Evolutionary conservation across 441 rosid genomes (phyloP).

Genomic region (Metrosideros polymorpha): DNA sequence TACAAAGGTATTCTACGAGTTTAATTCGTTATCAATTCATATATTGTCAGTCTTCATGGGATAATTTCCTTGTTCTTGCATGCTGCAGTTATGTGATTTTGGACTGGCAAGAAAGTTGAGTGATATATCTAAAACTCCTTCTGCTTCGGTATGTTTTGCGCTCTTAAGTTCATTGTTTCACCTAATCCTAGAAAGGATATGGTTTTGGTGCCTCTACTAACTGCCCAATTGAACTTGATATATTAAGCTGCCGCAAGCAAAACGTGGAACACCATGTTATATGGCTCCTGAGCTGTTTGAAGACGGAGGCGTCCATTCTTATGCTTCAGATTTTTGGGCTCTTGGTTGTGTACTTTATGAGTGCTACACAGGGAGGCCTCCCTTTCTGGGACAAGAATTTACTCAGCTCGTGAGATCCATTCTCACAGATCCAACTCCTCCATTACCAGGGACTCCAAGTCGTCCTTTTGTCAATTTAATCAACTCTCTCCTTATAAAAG

Average conservation of each 20-base stretch:
- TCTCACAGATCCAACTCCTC: constrained; percentile 80
- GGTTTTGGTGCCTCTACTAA: not conserved
- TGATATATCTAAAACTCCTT: constrained; percentile 61
- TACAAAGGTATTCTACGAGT: constrained; percentile 47
- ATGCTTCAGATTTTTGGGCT: constrained; percentile 98
- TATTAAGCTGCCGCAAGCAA: constrained; percentile 66
- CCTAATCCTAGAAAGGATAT: not conserved
- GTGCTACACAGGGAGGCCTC: constrained; percentile 89
- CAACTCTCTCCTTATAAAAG: constrained; percentile 83
- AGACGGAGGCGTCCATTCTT: constrained; percentile 95
- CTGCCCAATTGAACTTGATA: constrained; percentile 1
- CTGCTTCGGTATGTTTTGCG: constrained; percentile 48
- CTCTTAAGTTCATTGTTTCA: not conserved
- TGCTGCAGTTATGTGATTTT: constrained; percentile 89
- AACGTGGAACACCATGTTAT: constrained; percentile 95
- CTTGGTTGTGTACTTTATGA: constrained; percentile 96
- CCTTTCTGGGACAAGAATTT: constrained; percentile 78
- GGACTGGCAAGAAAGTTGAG: constrained; percentile 84
- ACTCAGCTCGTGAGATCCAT: constrained; percentile 87
- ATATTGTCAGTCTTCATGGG: not conserved
- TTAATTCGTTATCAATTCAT: not conserved
- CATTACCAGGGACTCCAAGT: constrained; percentile 86
- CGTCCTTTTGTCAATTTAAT: constrained; percentile 69
- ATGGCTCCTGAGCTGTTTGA: constrained; percentile 99
- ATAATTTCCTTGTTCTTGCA: constrained; percentile 1